Percentiles rank a stretch among this genome's conserved stretches.
phyloP scores from a whole-genome alignment of 495 filamentous ascomycete species.

The Daldinia childiae region DNA sequence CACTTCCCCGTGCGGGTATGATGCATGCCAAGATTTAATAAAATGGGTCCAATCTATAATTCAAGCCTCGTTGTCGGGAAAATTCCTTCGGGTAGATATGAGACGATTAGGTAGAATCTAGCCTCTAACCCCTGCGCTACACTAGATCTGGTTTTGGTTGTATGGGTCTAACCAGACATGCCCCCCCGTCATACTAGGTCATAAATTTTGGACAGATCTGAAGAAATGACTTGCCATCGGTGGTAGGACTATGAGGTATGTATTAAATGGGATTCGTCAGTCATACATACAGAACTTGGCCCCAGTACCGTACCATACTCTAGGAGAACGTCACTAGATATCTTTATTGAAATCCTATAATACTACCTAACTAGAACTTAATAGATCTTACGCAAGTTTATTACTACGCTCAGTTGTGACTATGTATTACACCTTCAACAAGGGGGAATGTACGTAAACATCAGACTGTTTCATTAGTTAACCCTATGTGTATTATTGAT shows the following conservation, averaged over 20 bases:
- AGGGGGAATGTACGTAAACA: too few relatives aligned
- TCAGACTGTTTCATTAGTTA: slow-evolving; percentile 5
- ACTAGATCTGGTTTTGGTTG: slow-evolving; percentile 6
- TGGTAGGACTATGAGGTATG: too few relatives aligned
- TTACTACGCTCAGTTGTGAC: not conserved
- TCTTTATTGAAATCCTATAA: not conserved
- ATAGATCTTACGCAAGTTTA: not conserved
- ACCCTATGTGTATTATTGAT: not conserved
- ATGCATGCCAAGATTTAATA: slow-evolving; percentile 32
- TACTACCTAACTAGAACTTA: not conserved
- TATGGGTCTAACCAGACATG: not conserved
- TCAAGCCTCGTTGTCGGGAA: not conserved
- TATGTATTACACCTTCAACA: too few relatives aligned
- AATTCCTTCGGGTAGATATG: slow-evolving; percentile 2
- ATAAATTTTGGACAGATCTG: slow-evolving; percentile 14
- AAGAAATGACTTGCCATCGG: slow-evolving; percentile 21
- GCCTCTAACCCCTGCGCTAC: not conserved
- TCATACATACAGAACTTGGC: not conserved
- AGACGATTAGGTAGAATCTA: not conserved
- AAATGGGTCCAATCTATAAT: slow-evolving; percentile 4
- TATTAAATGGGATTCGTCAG: not conserved
- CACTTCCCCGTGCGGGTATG: slow-evolving; percentile 36
- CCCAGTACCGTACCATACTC: not conserved
- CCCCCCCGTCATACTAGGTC: slow-evolving; percentile 28
- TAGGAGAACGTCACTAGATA: not conserved